phyloP scores from a whole-genome alignment of 2,329 filamentous ascomycete species.

The Aspergillus sp. region DNA sequence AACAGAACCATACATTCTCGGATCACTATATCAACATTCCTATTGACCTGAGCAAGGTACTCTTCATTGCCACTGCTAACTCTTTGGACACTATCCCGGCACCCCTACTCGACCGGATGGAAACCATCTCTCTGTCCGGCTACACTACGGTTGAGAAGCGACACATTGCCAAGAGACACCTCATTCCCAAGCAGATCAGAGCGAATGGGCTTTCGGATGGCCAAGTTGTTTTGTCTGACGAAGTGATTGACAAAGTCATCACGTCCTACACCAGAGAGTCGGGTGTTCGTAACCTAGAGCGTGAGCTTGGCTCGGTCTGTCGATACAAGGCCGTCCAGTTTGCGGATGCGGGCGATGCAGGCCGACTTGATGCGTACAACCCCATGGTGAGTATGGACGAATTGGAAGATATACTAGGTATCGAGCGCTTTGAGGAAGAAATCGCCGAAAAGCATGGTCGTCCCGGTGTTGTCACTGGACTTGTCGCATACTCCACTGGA shows the following conservation, averaged over 20 bases:
- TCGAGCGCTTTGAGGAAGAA: constrained; percentile 92
- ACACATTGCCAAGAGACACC: constrained; percentile 86
- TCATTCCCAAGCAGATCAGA: constrained; percentile 94
- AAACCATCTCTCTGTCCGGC: constrained; percentile 87
- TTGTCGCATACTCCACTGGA: constrained; percentile 90
- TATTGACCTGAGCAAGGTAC: constrained; percentile 90
- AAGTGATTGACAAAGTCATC: constrained; percentile 92
- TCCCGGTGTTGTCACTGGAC: constrained; percentile 90
- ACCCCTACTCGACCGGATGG: constrained; percentile 95
- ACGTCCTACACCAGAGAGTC: constrained; percentile 95
- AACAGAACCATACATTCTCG: constrained; percentile 92
- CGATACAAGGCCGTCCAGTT: constrained; percentile 94
- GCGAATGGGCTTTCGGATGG: constrained; percentile 79
- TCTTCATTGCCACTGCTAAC: constrained; percentile 98
- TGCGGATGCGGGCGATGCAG: constrained; percentile 81
- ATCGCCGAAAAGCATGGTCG: constrained; percentile 81
- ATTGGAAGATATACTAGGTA: constrained; percentile 85
- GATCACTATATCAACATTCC: constrained; percentile 97
- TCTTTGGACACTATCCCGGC: constrained; percentile 90
- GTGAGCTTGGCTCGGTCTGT: constrained; percentile 92
- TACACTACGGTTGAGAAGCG: constrained; percentile 98
- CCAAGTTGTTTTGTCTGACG: constrained; percentile 74
- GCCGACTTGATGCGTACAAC: constrained; percentile 68
- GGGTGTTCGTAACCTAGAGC: constrained; percentile 92
- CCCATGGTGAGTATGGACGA: constrained; percentile 74